Conservation (phyloP, 306 rosid species). For the Corylus americana region DNA sequence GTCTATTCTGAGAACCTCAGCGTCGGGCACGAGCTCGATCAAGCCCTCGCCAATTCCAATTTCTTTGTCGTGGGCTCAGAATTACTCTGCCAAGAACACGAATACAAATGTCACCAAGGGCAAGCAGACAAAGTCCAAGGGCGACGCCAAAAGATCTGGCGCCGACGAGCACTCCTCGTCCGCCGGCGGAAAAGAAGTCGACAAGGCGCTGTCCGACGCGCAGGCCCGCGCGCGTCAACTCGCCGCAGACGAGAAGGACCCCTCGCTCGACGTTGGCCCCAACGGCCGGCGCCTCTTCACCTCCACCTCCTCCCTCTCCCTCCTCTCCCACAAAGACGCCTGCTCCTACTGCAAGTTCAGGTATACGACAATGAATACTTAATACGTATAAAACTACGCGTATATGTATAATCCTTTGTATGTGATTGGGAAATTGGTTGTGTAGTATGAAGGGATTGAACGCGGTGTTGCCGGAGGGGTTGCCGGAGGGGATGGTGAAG, state of each 20-base stretch:
- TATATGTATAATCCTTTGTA: background rate
- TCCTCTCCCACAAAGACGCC: constrained; percentile 51
- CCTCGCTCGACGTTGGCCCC: constrained; percentile 72
- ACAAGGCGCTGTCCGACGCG: constrained; percentile 42
- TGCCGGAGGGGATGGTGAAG: constrained; percentile 78
- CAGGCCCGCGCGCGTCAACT: constrained; percentile 66
- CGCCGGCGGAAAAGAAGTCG: constrained; percentile 33
- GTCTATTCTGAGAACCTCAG: constrained; percentile 39
- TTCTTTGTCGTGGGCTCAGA: constrained; percentile 15
- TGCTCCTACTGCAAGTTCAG: constrained; percentile 67
- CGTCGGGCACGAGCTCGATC: constrained; percentile 29
- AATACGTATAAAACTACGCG: background rate
- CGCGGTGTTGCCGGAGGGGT: constrained; percentile 69
- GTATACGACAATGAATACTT: constrained; percentile 28
- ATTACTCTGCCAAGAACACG: constrained; percentile 46
- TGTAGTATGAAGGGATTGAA: constrained; percentile 60
- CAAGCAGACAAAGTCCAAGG: constrained; percentile 37
- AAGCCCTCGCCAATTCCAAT: constrained; percentile 23
- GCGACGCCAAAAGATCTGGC: constrained; percentile 36
- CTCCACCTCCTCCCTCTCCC: constrained; percentile 53
- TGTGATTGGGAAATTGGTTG: background rate
- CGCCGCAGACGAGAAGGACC: constrained; percentile 62
- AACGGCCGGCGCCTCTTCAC: constrained; percentile 72
- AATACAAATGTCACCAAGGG: constrained; percentile 30
- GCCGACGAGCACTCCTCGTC: constrained; percentile 24